phyloP scores from a whole-genome alignment of 192 early-diverging fungal genomes.

The Geranomyces variabilis region DNA sequence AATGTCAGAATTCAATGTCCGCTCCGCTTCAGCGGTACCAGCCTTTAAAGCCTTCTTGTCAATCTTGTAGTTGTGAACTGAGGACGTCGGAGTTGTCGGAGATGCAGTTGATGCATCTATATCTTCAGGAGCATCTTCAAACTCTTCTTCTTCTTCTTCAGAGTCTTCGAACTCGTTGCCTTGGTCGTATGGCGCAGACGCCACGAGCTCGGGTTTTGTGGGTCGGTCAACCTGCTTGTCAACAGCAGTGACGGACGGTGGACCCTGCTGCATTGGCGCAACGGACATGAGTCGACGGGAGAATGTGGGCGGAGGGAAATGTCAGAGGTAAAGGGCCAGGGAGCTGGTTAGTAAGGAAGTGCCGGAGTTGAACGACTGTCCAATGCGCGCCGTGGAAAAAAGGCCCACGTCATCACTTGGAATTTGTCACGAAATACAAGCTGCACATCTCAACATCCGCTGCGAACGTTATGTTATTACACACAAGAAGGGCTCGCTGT shows the following conservation, averaged over 20 bases:
- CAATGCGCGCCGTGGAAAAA: too few relatives aligned
- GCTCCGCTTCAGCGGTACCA: conserved; percentile 23
- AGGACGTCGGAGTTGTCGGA: not conserved
- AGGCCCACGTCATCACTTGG: too few relatives aligned
- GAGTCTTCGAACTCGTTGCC: not conserved
- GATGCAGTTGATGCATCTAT: not conserved
- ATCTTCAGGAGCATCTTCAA: conserved; percentile 17
- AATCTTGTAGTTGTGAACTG: not conserved
- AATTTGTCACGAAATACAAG: too few relatives aligned
- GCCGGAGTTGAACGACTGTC: too few relatives aligned
- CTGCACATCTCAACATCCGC: too few relatives aligned
- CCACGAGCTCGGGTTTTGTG: not conserved
- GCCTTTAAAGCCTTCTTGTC: conserved; percentile 28
- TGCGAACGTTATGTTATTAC: too few relatives aligned
- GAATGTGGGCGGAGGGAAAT: too few relatives aligned
- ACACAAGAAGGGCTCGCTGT: too few relatives aligned
- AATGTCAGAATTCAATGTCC: conserved; percentile 52
- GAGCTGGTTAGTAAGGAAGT: too few relatives aligned
- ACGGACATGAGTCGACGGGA: not conserved
- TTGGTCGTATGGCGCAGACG: not conserved
- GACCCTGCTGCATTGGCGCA: not conserved
- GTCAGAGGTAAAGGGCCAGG: too few relatives aligned
- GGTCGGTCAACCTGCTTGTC: not conserved
- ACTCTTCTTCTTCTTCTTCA: conserved; percentile 13
- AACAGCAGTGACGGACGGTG: not conserved